These are phyloP conservation scores for Blepharisma undulans DNA, from an alignment of 169 alveolate species.

Conservation along the genomic window DNA sequence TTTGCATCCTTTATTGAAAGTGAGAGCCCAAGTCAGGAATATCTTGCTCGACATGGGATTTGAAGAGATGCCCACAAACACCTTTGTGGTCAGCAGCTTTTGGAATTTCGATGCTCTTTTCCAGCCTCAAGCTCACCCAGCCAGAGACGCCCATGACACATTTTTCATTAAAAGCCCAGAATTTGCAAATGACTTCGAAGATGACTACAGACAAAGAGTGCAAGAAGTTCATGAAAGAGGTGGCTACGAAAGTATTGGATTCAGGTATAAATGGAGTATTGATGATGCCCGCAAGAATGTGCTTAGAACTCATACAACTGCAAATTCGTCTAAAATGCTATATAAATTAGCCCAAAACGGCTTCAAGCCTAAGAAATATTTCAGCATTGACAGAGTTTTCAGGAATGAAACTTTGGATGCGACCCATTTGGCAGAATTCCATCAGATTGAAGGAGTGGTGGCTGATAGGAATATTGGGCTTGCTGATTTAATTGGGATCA, in stretches of 20 bases:
- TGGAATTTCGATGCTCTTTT: constrained; percentile 99
- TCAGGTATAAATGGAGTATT: constrained; percentile 95
- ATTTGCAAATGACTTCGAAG: constrained; percentile 56
- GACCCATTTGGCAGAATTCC: constrained; percentile 99
- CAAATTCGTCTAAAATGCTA: constrained; percentile 95
- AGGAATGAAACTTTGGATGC: constrained; percentile 99
- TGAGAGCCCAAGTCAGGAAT: constrained; percentile 85
- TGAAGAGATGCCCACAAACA: constrained; percentile 99
- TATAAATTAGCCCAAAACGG: constrained; percentile 91
- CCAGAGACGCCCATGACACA: constrained; percentile 99
- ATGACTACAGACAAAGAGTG: constrained; percentile 91
- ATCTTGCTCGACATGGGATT: constrained; percentile 91
- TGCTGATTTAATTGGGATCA: constrained; percentile 91
- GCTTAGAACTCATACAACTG: constrained; percentile 99
- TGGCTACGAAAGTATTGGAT: constrained; percentile 97
- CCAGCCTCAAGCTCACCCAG: constrained; percentile 99
- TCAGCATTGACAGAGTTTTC: constrained; percentile 99
- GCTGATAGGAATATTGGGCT: constrained; percentile 92
- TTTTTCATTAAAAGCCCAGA: constrained; percentile 92
- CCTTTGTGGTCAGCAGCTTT: constrained; percentile 97
- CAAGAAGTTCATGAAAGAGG: constrained; percentile 94
- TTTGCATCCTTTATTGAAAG: constrained; percentile 91
- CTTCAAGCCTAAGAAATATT: constrained; percentile 93
- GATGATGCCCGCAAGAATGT: constrained; percentile 87
- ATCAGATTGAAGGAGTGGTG: constrained; percentile 95